A percentile compares a stretch with the other conserved stretches of the same genome.
phyloP scores from a whole-genome alignment of 1,284 basidiomycete genomes.

The Austroboletus novae-zelandiae region DNA sequence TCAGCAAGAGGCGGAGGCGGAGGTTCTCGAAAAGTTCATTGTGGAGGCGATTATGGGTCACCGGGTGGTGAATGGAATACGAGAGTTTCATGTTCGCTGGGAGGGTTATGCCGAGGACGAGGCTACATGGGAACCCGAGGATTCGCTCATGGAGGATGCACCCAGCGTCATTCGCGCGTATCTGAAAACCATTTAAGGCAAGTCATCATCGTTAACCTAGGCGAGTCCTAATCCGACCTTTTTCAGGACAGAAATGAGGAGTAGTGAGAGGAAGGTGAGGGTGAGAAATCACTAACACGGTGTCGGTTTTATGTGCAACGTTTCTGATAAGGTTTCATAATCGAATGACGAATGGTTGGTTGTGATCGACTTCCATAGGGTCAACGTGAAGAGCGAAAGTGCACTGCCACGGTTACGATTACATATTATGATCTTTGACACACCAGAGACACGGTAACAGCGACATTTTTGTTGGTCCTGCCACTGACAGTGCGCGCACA shows the following conservation, averaged over 20 bases:
- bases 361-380: constrained; percentile 7
- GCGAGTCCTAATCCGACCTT: not conserved
- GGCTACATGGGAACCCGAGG: constrained; percentile 62
- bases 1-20: constrained; percentile 35
- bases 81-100: constrained; percentile 59
- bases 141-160: constrained; percentile 46
- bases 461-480: no score
- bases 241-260: constrained; percentile 10
- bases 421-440: no score
- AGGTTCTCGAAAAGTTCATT: constrained; percentile 41
- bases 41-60: constrained; percentile 33
- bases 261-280: constrained; percentile 1
- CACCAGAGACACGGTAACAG: no score
- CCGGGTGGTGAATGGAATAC: constrained; percentile 30
- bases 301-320: constrained; percentile 1
- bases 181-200: constrained; percentile 19
- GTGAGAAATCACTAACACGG: constrained; percentile 16
- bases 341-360: not conserved
- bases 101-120: constrained; percentile 53
- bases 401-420: no score
- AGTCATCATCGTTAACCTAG: not conserved
- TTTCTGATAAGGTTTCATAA: constrained; percentile 17
- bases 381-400: not conserved
- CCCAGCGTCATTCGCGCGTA: constrained; percentile 23
- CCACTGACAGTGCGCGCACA: no score